Conservation (phyloP, 805 yeast genomes). For the Saturnispora quitensis region DNA sequence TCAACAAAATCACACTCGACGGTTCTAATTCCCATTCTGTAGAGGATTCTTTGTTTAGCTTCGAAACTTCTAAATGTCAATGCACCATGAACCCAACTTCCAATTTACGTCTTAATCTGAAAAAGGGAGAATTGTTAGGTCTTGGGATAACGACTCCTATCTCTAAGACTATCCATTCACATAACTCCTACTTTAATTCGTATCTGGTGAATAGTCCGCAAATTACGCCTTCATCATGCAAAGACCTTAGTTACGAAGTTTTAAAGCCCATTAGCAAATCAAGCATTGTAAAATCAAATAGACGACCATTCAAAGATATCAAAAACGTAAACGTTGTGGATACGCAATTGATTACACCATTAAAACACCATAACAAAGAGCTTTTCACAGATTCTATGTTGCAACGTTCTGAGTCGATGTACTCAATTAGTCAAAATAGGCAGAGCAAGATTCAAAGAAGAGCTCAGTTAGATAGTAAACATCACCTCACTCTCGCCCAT, state of each 20-base stretch:
- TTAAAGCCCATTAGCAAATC: background rate
- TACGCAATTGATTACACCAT: background rate
- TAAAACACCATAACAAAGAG: background rate
- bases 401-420: background rate
- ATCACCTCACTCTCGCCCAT: background rate
- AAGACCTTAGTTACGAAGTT: background rate
- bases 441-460: background rate
- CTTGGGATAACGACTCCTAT: background rate
- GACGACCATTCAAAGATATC: background rate
- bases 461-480: constrained; percentile 3
- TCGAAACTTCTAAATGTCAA: background rate
- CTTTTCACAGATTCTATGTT: background rate
- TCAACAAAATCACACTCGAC: background rate
- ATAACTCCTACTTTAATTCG: background rate
- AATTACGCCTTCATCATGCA: background rate
- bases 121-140: background rate
- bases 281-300: background rate
- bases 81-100: background rate
- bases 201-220: background rate
- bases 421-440: background rate
- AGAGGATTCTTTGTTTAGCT: background rate
- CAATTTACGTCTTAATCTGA: background rate
- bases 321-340: background rate
- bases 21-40: background rate
- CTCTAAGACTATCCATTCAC: background rate